These are phyloP conservation scores for Schwanniomyces pseudopolymorphus DNA, from an alignment of 805 yeast species.

Conservation along the genomic window DNA sequence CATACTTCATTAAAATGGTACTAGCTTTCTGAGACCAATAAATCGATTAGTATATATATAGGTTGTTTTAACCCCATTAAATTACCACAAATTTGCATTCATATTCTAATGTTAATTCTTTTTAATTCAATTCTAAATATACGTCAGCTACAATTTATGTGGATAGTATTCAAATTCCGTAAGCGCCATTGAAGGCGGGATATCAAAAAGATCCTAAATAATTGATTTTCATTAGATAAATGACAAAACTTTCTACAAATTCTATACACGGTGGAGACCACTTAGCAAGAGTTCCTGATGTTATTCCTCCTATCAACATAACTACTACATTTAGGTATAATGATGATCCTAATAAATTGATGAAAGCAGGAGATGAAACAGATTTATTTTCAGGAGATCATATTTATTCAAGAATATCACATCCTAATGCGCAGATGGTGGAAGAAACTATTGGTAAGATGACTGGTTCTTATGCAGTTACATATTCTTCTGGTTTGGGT, in stretches of 20 bases:
- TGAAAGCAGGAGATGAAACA: conserved; percentile 34
- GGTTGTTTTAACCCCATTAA: too few species aligned
- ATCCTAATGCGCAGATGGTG: conserved; percentile 67
- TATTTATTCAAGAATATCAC: conserved; percentile 68
- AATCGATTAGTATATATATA: too few species aligned
- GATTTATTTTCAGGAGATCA: not conserved
- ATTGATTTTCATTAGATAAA: conserved; percentile 9
- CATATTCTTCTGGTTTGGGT: conserved; percentile 76
- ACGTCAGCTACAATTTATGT: too few species aligned
- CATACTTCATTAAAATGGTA: too few species aligned
- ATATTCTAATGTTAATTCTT: too few species aligned
- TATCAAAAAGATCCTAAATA: too few species aligned
- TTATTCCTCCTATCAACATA: conserved; percentile 78
- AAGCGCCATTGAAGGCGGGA: too few species aligned
- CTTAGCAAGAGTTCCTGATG: conserved; percentile 57
- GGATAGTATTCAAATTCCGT: too few species aligned
- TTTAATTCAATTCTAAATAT: too few species aligned
- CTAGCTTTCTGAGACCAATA: too few species aligned
- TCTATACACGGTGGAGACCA: conserved; percentile 74
- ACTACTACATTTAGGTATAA: conserved; percentile 76
- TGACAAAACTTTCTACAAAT: conserved; percentile 52
- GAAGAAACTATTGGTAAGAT: conserved; percentile 65
- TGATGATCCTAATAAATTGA: conserved; percentile 54
- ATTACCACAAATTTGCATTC: too few species aligned
- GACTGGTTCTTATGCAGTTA: conserved; percentile 62